A percentile compares a stretch with the other conserved stretches of the same genome.
Conservation (phyloP, 768 basidiomycete genomes). For the Leccinellum albellum region DNA sequence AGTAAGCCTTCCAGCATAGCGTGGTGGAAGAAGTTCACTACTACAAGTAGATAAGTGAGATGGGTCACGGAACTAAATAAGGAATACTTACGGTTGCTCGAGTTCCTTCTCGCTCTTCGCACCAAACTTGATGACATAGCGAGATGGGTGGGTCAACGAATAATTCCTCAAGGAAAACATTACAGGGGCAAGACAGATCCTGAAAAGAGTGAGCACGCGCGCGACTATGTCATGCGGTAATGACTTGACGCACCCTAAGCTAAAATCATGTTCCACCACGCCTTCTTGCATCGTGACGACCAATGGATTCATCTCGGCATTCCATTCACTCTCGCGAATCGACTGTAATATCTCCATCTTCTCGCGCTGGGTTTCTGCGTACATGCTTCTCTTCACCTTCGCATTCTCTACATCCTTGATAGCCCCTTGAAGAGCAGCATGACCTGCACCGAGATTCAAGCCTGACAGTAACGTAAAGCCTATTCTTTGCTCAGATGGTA, state of each 20-base stretch:
- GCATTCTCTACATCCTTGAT: slow-evolving; percentile 56
- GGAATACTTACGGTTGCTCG: slow-evolving; percentile 21
- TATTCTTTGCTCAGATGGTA: slow-evolving; percentile 52
- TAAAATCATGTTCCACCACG: slow-evolving; percentile 62
- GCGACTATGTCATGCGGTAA: neutral
- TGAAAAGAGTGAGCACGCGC: slow-evolving; percentile 27
- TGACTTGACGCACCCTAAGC: slow-evolving; percentile 52
- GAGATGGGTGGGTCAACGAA: slow-evolving; percentile 59
- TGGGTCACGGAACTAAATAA: neutral
- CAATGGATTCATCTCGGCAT: slow-evolving; percentile 73
- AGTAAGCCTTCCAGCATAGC: slow-evolving; percentile 64
- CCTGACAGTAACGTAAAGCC: slow-evolving; percentile 62
- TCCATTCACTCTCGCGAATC: slow-evolving; percentile 71
- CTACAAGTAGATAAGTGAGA: slow-evolving; percentile 7
- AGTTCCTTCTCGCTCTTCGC: slow-evolving; percentile 19
- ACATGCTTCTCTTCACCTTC: slow-evolving; percentile 80
- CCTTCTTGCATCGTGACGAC: slow-evolving; percentile 47
- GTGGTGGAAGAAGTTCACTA: slow-evolving; percentile 47
- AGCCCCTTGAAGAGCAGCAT: slow-evolving; percentile 60
- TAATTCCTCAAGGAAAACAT: slow-evolving; percentile 64
- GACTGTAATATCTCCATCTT: slow-evolving; percentile 62
- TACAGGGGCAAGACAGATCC: slow-evolving; percentile 53
- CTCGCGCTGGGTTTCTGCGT: slow-evolving; percentile 83
- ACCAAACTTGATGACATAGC: slow-evolving; percentile 53
- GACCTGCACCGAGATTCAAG: slow-evolving; percentile 61